These are phyloP conservation scores for Penicillium mononematosum DNA, from an alignment of 495 filamentous ascomycete species.

Conservation along the genomic window DNA sequence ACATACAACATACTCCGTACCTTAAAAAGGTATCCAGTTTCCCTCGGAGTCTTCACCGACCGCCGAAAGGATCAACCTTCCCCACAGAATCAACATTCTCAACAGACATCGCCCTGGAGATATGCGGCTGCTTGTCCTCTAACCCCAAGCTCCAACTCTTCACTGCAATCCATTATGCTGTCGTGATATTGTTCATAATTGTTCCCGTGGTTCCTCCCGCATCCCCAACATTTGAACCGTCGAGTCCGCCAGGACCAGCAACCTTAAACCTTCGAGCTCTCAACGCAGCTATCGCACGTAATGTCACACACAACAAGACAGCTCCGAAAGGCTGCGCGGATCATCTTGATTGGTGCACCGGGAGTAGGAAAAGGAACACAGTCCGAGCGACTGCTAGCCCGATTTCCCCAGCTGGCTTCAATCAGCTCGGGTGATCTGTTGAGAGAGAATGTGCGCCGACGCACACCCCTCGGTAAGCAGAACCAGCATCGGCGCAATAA, in stretches of 20 bases:
- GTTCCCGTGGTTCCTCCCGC: slow-evolving; percentile 3
- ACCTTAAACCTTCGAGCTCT: neutral
- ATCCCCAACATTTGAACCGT: slow-evolving; percentile 6
- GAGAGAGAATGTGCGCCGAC: slow-evolving; percentile 84
- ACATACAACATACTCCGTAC: neutral
- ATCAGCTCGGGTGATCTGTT: slow-evolving; percentile 94
- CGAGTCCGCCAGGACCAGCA: slow-evolving; percentile 3
- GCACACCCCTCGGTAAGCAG: slow-evolving; percentile 75
- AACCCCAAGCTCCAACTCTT: neutral
- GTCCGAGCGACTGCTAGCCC: slow-evolving; percentile 77
- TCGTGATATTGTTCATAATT: neutral
- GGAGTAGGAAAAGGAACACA: slow-evolving; percentile 94
- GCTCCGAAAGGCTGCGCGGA: slow-evolving; percentile 79
- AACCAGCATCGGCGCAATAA: neutral
- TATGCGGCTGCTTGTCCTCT: slow-evolving; percentile 3
- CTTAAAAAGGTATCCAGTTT: slow-evolving; percentile 1
- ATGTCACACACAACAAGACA: slow-evolving; percentile 39
- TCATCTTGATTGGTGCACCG: slow-evolving; percentile 95
- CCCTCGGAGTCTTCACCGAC: slow-evolving; percentile 38
- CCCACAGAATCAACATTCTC: slow-evolving; percentile 24
- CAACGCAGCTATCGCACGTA: neutral
- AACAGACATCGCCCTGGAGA: slow-evolving; percentile 1
- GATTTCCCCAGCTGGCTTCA: slow-evolving; percentile 83
- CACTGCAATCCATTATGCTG: slow-evolving; percentile 2
- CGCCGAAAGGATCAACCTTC: slow-evolving; percentile 34